Base-by-base conservation (phyloP, 2,329 filamentous ascomycete genomes). In the Emergomyces orientalis region DNA sequence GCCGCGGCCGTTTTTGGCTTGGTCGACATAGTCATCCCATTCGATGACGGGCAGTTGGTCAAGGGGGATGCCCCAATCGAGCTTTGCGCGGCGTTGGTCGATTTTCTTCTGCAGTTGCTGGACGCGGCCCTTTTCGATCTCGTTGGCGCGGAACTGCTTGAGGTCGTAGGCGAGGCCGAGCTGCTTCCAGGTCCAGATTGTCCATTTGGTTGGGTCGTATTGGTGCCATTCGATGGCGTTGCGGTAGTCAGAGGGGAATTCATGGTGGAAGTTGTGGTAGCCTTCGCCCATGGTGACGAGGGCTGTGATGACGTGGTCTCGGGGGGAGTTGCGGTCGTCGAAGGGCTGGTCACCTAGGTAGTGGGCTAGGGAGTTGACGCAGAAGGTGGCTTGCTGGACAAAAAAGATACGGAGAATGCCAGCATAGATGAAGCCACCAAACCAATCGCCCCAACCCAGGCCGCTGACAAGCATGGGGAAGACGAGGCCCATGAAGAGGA, bases 221-320 rank as follows among this genome's bases (percentile, higher is more conserved):
- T 95, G 90, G 79, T 86, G 88, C 90, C 90, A 95, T 77, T 91
- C 82, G 69, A 94, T 93, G 65, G 90, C 90, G 75, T 95, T 95
- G 74, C 90, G 89, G 85, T 94, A 95, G 77, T 95, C 90, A 13
- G 89, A 93, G 62, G 91, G 91, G 79, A 95, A 95, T 77, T 95
- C 90, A 82, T 95, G 90, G 79, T 95, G 90, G 84, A 95, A 95
- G 83, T 95, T 95, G 84, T 95, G 90, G 80, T 95, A 95, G 37
- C 90, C 90, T 78, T 92, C 90, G 58, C 90, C 90, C 27, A 95
- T 87, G 52, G 90, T 95, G 69, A 91, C 87, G 22, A 95, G 79
- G 54, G 90, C 90, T 49, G 90, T 95, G 77, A 95, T 85, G 73
- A 93, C 84, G 77, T 95, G 90, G 72, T 95, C 90, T 75, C 91